Percentiles rank a stretch among this genome's conserved stretches.
phyloP scores from a whole-genome alignment of 2,329 filamentous ascomycete genomes.

The Davidsoniella virescens region DNA sequence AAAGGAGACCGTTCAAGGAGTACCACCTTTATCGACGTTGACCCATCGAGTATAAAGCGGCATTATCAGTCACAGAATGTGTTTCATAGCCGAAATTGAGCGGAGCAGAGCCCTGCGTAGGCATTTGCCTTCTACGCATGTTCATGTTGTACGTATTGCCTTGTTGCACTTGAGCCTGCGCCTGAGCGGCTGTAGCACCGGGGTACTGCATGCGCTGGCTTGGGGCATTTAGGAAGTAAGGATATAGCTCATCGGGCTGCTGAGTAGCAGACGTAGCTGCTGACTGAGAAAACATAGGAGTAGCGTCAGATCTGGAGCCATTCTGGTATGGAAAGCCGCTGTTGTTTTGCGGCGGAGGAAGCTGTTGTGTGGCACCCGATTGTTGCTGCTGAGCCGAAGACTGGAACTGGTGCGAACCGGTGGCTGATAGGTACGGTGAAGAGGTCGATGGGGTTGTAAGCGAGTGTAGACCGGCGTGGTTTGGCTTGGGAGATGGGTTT shows the following conservation, averaged over 20 bases:
- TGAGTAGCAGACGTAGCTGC: not conserved
- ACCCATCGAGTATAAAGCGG: conserved; percentile 2
- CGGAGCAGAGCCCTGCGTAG: not conserved
- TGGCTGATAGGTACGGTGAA: conserved; percentile 9
- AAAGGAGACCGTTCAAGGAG: no score
- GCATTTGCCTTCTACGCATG: conserved; percentile 1
- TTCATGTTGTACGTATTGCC: not conserved
- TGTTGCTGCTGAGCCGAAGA: conserved; percentile 1
- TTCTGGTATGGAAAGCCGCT: not conserved
- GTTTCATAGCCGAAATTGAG: not conserved
- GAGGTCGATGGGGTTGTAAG: not conserved
- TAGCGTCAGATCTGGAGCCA: not conserved
- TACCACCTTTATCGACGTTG: not conserved
- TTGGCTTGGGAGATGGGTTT: conserved; percentile 7
- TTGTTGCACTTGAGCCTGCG: conserved; percentile 1
- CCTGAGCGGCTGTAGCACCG: not conserved
- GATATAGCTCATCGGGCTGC: conserved; percentile 1
- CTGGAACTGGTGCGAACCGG: conserved; percentile 3
- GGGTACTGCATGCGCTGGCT: conserved; percentile 2
- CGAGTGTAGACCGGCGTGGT: conserved; percentile 5
- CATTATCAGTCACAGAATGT: not conserved
- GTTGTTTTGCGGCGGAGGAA: conserved; percentile 3
- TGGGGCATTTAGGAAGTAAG: not conserved
- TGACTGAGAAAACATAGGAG: conserved; percentile 1
- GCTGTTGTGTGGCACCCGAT: not conserved